phyloP scores from a whole-genome alignment of 1,284 basidiomycete genomes.

The Pisolithus thermaeus region DNA sequence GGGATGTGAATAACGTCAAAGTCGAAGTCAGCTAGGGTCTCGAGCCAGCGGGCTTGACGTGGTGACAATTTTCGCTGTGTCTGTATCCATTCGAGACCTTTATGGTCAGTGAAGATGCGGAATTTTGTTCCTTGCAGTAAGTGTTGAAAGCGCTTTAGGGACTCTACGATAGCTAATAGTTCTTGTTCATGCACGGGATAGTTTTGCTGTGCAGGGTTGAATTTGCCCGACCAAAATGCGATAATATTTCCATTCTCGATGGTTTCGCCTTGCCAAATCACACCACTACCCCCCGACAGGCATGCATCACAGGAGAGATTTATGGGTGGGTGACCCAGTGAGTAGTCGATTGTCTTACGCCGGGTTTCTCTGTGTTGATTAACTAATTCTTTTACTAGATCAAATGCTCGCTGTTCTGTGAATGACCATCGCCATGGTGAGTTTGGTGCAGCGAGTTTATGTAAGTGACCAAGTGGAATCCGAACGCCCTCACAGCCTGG shows the following conservation, averaged over 20 bases:
- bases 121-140: slow-evolving; percentile 11
- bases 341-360: no score
- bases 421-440: slow-evolving; percentile 16
- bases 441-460: slow-evolving; percentile 8
- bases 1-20: slow-evolving; percentile 30
- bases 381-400: no score
- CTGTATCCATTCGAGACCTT: slow-evolving; percentile 26
- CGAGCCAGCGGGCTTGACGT: slow-evolving; percentile 29
- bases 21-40: slow-evolving; percentile 28
- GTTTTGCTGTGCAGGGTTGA: no score
- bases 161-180: slow-evolving; percentile 27
- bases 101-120: slow-evolving; percentile 30
- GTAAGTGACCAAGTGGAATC: slow-evolving; percentile 18
- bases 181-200: slow-evolving; percentile 27
- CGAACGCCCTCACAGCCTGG: slow-evolving; percentile 13
- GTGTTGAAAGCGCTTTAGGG: slow-evolving; percentile 21
- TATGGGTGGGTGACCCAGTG: no score
- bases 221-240: no score
- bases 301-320: no score
- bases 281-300: no score
- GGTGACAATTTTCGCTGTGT: slow-evolving; percentile 29
- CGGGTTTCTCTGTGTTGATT: no score
- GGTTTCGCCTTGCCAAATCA: no score
- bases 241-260: no score
- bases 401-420: no score